phyloP scores from a whole-genome alignment of 2,329 filamentous ascomycete genomes.

The Xylariomycetidae sp. region DNA sequence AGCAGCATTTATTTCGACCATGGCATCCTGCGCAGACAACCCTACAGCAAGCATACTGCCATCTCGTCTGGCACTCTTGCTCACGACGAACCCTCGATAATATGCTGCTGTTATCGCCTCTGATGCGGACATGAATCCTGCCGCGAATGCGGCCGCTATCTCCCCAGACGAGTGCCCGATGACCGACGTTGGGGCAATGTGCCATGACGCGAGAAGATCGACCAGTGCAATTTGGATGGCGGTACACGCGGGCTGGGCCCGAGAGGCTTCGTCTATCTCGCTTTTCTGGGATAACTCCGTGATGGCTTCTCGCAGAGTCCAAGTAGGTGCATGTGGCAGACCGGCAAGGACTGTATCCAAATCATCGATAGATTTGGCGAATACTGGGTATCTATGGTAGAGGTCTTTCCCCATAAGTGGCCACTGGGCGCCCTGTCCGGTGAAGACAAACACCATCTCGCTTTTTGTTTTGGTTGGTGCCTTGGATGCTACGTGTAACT shows the following conservation, averaged over 20 bases:
- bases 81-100: constrained; percentile 12
- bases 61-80: background rate
- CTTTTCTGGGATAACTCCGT: constrained; percentile 1
- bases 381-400: constrained; percentile 5
- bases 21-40: background rate
- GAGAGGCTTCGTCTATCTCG: constrained; percentile 5
- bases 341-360: constrained; percentile 9
- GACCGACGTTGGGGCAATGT: constrained; percentile 4
- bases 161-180: constrained; percentile 30
- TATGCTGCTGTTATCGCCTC: constrained; percentile 17
- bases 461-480: background rate
- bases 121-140: constrained; percentile 17
- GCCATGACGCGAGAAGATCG: constrained; percentile 8
- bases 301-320: constrained; percentile 10
- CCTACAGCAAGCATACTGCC: constrained; percentile 21
- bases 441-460: constrained; percentile 14
- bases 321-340: constrained; percentile 5
- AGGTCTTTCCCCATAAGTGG: constrained; percentile 25
- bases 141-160: constrained; percentile 38
- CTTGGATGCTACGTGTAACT: no score
- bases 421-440: constrained; percentile 29
- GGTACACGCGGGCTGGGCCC: constrained; percentile 16
- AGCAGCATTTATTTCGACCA: constrained; percentile 1
- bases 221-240: constrained; percentile 20
- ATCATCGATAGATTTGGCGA: constrained; percentile 10